phyloP scores from a whole-genome alignment of 2,329 filamentous ascomycete species.

The Dothideomycetes sp. region DNA sequence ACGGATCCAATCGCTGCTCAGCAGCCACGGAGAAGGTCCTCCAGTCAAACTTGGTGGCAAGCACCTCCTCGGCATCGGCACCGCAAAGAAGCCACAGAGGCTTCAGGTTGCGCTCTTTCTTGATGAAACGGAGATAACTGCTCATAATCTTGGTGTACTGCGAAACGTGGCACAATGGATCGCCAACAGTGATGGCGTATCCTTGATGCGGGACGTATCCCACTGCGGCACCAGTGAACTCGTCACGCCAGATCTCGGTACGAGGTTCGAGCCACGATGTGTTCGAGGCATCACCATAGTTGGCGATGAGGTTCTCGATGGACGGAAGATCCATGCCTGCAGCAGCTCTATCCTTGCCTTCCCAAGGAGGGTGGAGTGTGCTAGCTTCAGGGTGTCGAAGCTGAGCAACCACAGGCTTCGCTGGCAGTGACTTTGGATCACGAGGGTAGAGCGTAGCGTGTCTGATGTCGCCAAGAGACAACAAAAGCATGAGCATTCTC shows the following conservation, averaged over 20 bases:
- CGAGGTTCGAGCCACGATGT: constrained; percentile 88
- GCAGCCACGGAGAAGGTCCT: constrained; percentile 78
- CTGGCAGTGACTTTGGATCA: constrained; percentile 77
- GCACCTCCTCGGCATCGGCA: constrained; percentile 62
- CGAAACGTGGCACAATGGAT: constrained; percentile 70
- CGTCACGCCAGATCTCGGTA: constrained; percentile 79
- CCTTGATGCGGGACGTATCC: constrained; percentile 69
- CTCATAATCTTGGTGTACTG: constrained; percentile 67
- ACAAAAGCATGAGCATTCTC: constrained; percentile 73
- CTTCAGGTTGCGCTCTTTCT: constrained; percentile 59
- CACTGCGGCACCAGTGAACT: constrained; percentile 67
- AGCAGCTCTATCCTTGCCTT: constrained; percentile 35
- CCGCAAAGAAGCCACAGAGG: constrained; percentile 88
- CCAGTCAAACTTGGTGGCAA: constrained; percentile 74
- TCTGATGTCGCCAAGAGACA: constrained; percentile 80
- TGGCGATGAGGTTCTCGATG: constrained; percentile 80
- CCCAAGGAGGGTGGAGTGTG: constrained; percentile 61
- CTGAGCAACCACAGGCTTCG: constrained; percentile 47
- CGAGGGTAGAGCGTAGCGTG: constrained; percentile 79
- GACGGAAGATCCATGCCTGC: constrained; percentile 52
- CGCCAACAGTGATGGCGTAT: constrained; percentile 74
- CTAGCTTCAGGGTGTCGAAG: constrained; percentile 83
- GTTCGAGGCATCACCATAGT: constrained; percentile 89
- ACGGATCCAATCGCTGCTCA: constrained; percentile 75
- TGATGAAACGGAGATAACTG: constrained; percentile 65